Conservation (phyloP, 192 early-diverging fungal genomes). For the Entomortierella parvispora region DNA sequence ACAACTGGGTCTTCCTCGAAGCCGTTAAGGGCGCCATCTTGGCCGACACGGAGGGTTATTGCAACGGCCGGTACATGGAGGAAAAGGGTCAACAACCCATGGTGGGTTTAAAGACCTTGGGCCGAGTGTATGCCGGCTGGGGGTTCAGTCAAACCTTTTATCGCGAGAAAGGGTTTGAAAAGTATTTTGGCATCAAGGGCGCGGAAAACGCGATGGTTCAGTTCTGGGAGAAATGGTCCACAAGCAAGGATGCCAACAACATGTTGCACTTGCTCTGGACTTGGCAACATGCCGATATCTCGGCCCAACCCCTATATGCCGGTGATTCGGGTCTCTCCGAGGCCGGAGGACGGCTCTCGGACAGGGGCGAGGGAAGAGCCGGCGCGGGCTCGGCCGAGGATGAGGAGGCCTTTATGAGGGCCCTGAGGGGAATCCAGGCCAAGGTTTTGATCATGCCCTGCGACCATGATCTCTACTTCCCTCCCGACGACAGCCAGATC, state of each 20-base stretch:
- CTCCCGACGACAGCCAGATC: slow-evolving; percentile 35
- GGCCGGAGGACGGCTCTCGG: neutral
- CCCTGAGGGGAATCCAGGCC: slow-evolving; percentile 20
- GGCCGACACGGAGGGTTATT: slow-evolving; percentile 20
- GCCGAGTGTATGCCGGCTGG: slow-evolving; percentile 31
- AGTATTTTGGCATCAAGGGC: slow-evolving; percentile 21
- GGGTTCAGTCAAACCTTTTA: slow-evolving; percentile 38
- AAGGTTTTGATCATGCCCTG: slow-evolving; percentile 27
- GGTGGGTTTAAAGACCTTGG: slow-evolving; percentile 17
- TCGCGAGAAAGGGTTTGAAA: slow-evolving; percentile 35
- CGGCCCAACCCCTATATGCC: slow-evolving; percentile 25
- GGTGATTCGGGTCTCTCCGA: slow-evolving; percentile 15
- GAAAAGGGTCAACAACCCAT: slow-evolving; percentile 21
- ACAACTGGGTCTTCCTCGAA: slow-evolving; percentile 37
- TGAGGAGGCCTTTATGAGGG: slow-evolving; percentile 24
- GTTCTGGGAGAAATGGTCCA: slow-evolving; percentile 39
- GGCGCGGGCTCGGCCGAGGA: slow-evolving; percentile 15
- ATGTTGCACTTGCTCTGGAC: slow-evolving; percentile 40
- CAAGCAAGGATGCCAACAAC: slow-evolving; percentile 36
- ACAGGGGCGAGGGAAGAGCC: slow-evolving; percentile 11
- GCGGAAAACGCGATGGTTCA: slow-evolving; percentile 21
- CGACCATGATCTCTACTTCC: slow-evolving; percentile 26
- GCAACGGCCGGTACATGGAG: slow-evolving; percentile 20
- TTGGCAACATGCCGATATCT: slow-evolving; percentile 26
- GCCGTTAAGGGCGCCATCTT: slow-evolving; percentile 23